These are phyloP conservation scores for Chenopodium album DNA, from an alignment of 148 eudicot genomes.

Conservation along the genomic window DNA sequence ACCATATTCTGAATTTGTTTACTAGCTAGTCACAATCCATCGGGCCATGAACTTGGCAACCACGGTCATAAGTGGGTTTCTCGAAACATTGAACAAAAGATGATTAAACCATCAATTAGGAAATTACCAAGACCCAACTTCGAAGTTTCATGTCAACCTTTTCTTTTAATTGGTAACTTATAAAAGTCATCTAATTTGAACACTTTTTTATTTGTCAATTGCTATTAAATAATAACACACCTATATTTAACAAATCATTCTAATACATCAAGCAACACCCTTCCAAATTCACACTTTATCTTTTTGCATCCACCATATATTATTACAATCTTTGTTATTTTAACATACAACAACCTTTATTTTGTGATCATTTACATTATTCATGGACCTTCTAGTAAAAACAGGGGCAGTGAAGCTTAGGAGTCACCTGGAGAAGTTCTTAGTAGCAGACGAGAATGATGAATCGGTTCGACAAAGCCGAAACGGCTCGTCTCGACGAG, in stretches of 20 bases:
- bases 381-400: slow-evolving; percentile 33
- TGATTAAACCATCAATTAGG: background rate
- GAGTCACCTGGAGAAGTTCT: slow-evolving; percentile 60
- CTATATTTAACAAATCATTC: slow-evolving; percentile 1
- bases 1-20: no score
- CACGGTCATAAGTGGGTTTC: background rate
- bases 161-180: background rate
- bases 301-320: no score
- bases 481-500: slow-evolving; percentile 37
- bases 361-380: background rate
- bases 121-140: slow-evolving; percentile 3
- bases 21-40: no score
- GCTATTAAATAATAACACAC: background rate
- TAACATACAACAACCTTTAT: background rate
- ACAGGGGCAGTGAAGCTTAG: slow-evolving; percentile 53
- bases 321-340: background rate
- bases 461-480: slow-evolving; percentile 61
- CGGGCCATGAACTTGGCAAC: no score
- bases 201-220: background rate
- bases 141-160: slow-evolving; percentile 30
- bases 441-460: slow-evolving; percentile 60
- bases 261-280: slow-evolving; percentile 17
- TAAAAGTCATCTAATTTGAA: background rate
- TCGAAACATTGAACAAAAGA: slow-evolving; percentile 21
- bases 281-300: slow-evolving; percentile 11